A percentile compares a stretch with the other conserved stretches of the same genome.
These are phyloP conservation scores for Rhododendron kiyosumense DNA, from an alignment of 148 eudicot genomes.

Conservation along the genomic window DNA sequence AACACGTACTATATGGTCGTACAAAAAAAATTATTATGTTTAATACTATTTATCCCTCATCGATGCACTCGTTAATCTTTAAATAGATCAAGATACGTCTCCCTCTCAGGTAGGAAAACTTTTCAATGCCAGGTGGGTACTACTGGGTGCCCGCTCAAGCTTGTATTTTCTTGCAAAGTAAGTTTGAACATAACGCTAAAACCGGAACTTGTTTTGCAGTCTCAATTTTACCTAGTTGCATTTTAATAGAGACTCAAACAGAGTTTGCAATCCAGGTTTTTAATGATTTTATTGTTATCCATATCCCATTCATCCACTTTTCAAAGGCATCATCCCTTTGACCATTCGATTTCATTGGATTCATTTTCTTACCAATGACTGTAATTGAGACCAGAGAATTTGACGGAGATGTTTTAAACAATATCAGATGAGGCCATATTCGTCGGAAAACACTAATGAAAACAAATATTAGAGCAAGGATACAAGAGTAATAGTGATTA, in stretches of 20 bases:
- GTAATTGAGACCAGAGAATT: too few relatives aligned
- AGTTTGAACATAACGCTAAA: neutral
- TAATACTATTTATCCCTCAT: too few relatives aligned
- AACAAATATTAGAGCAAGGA: neutral
- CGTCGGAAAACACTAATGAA: neutral
- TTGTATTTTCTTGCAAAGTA: neutral
- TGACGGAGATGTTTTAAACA: neutral
- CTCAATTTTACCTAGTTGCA: neutral
- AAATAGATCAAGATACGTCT: too few relatives aligned
- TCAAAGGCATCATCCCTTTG: neutral
- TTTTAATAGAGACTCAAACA: neutral
- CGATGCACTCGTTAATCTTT: too few relatives aligned
- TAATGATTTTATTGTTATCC: neutral
- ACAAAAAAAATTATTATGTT: too few relatives aligned
- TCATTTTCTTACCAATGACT: neutral
- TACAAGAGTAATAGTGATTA: neutral
- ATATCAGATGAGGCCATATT: too few relatives aligned
- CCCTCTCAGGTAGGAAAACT: too few relatives aligned
- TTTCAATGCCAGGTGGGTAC: too few relatives aligned
- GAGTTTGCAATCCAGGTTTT: neutral
- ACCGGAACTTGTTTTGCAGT: neutral
- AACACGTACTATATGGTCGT: too few relatives aligned
- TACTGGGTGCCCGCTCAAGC: too few relatives aligned
- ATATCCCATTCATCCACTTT: neutral
- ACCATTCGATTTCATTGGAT: neutral